Evolutionary conservation across 805 yeast genomes (phyloP).

Genomic region (Kluyveromyces wickerhamii): DNA sequence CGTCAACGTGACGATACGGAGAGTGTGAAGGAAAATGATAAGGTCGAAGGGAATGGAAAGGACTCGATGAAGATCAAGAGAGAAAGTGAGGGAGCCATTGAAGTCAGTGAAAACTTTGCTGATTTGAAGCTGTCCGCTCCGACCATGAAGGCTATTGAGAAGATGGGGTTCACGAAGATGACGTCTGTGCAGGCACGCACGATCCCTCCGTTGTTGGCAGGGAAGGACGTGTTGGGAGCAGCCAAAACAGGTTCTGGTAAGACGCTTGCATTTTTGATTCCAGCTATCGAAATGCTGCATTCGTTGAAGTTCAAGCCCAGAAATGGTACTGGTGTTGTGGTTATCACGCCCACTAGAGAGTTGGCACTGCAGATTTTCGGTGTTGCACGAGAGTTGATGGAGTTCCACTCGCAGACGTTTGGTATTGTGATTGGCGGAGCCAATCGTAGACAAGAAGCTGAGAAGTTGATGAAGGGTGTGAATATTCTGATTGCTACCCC

Average conservation of each 20-base stretch:
- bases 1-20: background rate
- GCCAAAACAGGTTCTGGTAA: conserved; percentile 99
- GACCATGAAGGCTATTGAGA: conserved; percentile 69
- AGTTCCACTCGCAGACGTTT: conserved; percentile 81
- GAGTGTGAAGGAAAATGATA: background rate
- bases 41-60: background rate
- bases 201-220: conserved; percentile 93
- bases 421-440: conserved; percentile 99
- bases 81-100: background rate
- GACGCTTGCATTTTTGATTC: conserved; percentile 89
- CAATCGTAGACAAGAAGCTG: conserved; percentile 95
- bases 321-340: conserved; percentile 95
- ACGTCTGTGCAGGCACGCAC: conserved; percentile 94
- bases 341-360: conserved; percentile 96
- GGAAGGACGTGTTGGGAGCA: conserved; percentile 97
- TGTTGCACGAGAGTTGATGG: conserved; percentile 92
- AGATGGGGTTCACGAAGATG: conserved; percentile 89
- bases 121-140: conserved; percentile 69
- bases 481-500: conserved; percentile 94
- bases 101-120: conserved; percentile 27
- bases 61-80: background rate
- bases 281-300: conserved; percentile 89
- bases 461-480: conserved; percentile 87
- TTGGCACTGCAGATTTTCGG: conserved; percentile 96
- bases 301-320: conserved; percentile 92